Evolutionary conservation across 768 basidiomycete genomes (phyloP).

Genomic region (Ramaria sp.): DNA sequence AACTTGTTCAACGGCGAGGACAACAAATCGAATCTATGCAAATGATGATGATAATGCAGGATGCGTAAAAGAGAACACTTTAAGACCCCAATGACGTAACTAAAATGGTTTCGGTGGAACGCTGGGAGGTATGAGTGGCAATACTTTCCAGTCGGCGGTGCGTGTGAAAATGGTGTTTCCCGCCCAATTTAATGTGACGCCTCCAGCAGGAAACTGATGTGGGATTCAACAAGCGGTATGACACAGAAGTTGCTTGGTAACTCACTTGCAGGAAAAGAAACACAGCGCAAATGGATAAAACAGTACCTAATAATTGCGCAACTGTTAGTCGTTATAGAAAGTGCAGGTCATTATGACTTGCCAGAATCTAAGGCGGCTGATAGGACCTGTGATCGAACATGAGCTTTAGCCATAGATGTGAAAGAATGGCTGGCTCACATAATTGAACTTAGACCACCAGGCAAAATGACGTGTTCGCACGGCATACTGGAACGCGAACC

Average conservation of each 20-base stretch:
- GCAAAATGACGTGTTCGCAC: constrained; percentile 29
- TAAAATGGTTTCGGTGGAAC: background rate
- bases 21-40: constrained; percentile 4
- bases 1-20: background rate
- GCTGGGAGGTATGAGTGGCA: constrained; percentile 5
- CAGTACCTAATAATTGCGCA: constrained; percentile 18
- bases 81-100: background rate
- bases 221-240: background rate
- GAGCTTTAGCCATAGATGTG: background rate
- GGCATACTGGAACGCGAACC: constrained; percentile 37
- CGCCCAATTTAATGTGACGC: constrained; percentile 24
- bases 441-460: constrained; percentile 46
- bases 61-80: background rate
- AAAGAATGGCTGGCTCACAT: constrained; percentile 16
- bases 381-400: constrained; percentile 17
- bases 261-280: constrained; percentile 27
- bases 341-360: background rate
- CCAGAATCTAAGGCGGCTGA: constrained; percentile 30
- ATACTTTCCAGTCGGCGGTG: constrained; percentile 5
- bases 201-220: constrained; percentile 16
- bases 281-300: constrained; percentile 27
- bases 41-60: constrained; percentile 1
- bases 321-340: background rate
- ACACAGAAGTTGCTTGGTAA: background rate
- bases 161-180: constrained; percentile 21